Conservation (phyloP, 495 filamentous ascomycete species). For the Pyronema domesticum region DNA sequence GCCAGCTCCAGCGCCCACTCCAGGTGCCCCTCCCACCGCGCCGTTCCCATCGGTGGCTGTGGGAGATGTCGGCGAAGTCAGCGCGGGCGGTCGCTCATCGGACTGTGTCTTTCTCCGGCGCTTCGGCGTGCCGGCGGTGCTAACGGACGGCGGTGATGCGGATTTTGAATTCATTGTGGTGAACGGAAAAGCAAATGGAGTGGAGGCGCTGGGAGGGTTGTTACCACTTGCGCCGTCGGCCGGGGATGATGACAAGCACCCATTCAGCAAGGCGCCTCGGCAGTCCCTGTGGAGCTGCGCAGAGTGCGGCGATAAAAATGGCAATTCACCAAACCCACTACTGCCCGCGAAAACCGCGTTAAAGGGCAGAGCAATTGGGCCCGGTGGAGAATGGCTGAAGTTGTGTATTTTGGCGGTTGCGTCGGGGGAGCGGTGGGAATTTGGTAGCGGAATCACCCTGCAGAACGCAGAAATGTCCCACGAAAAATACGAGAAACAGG, state of each 20-base stretch:
- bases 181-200: background rate
- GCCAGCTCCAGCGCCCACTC: background rate
- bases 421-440: background rate
- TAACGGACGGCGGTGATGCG: background rate
- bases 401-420: conserved; percentile 7
- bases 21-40: background rate
- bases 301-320: background rate
- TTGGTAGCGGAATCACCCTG: background rate
- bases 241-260: background rate
- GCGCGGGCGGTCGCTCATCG: conserved; percentile 16
- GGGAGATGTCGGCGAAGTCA: conserved; percentile 7
- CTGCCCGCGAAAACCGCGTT: conserved; percentile 1
- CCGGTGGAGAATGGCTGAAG: conserved; percentile 1
- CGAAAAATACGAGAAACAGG: background rate
- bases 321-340: background rate
- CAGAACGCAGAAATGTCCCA: background rate
- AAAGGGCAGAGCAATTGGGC: conserved; percentile 1
- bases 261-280: conserved; percentile 4
- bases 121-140: conserved; percentile 15
- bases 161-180: conserved; percentile 3
- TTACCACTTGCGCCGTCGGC: background rate
- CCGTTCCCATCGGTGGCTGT: conserved; percentile 7
- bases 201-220: conserved; percentile 2
- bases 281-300: background rate
- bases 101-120: conserved; percentile 16